Percentiles rank a stretch among this genome's conserved stretches.
phyloP scores from a whole-genome alignment of 257 asterid species.

The Petunia secreta region DNA sequence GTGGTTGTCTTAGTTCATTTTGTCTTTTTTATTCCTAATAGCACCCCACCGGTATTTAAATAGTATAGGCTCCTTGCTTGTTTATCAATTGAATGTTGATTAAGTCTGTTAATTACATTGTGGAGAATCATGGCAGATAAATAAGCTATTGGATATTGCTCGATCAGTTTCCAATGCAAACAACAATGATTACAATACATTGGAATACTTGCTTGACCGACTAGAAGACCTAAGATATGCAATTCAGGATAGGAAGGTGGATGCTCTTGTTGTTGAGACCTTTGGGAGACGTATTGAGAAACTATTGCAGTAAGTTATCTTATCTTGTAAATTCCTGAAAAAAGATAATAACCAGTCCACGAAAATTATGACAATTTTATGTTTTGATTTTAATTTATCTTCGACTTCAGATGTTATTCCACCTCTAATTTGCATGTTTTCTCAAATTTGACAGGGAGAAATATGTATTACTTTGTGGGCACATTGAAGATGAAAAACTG shows the following conservation, averaged over 20 bases:
- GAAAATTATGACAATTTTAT: not conserved
- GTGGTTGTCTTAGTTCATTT: not conserved
- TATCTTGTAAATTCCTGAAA: slow-evolving; percentile 18
- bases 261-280: slow-evolving; percentile 97
- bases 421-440: slow-evolving; percentile 17
- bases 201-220: slow-evolving; percentile 78
- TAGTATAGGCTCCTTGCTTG: not conserved
- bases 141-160: slow-evolving; percentile 75
- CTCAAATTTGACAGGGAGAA: slow-evolving; percentile 76
- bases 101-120: slow-evolving; percentile 33
- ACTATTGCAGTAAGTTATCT: slow-evolving; percentile 82
- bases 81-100: slow-evolving; percentile 21
- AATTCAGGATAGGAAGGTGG: slow-evolving; percentile 92
- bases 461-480: slow-evolving; percentile 83
- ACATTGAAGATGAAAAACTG: slow-evolving; percentile 82
- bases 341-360: not conserved
- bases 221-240: slow-evolving; percentile 85
- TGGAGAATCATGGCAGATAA: slow-evolving; percentile 66
- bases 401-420: slow-evolving; percentile 17
- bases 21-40: not conserved
- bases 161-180: slow-evolving; percentile 74
- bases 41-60: slow-evolving; percentile 2
- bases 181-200: slow-evolving; percentile 66
- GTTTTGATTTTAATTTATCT: slow-evolving; percentile 19
- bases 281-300: slow-evolving; percentile 96